These are phyloP conservation scores for Zelonia costaricensis DNA, from an alignment of 208 protist species.

Conservation along the genomic window DNA sequence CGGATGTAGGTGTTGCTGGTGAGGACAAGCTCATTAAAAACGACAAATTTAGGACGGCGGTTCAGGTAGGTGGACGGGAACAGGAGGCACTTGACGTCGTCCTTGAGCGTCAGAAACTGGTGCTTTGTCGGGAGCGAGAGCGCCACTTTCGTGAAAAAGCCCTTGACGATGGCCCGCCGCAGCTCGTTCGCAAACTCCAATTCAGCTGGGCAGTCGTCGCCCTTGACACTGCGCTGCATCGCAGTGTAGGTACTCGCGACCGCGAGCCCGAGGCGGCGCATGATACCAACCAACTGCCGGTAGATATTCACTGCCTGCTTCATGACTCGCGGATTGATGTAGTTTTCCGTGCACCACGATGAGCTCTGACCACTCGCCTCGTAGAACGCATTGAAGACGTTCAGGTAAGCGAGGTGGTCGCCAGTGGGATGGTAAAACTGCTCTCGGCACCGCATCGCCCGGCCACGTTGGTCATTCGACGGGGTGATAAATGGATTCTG, in stretches of 20 bases:
- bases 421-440: constrained; percentile 97
- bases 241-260: constrained; percentile 69
- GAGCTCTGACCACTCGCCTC: constrained; percentile 56
- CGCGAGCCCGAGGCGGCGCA: constrained; percentile 66
- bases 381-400: constrained; percentile 90
- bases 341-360: constrained; percentile 98
- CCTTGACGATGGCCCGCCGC: constrained; percentile 90
- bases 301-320: constrained; percentile 95
- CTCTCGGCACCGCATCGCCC: constrained; percentile 74
- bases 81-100: constrained; percentile 94
- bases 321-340: constrained; percentile 95
- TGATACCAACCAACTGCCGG: constrained; percentile 94
- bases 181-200: constrained; percentile 87
- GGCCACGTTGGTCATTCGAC: constrained; percentile 75
- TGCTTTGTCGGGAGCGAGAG: constrained; percentile 94
- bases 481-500: constrained; percentile 82
- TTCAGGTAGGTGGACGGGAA: constrained; percentile 92
- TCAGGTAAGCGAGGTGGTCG: constrained; percentile 97
- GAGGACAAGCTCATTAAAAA: constrained; percentile 98
- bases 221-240: constrained; percentile 14
- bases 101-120: constrained; percentile 96
- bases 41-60: constrained; percentile 96
- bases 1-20: constrained; percentile 96
- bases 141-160: constrained; percentile 97
- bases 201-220: constrained; percentile 20